These are phyloP conservation scores for Pleurotus tuber-regium DNA, from an alignment of 768 basidiomycete species.

Conservation along the genomic window DNA sequence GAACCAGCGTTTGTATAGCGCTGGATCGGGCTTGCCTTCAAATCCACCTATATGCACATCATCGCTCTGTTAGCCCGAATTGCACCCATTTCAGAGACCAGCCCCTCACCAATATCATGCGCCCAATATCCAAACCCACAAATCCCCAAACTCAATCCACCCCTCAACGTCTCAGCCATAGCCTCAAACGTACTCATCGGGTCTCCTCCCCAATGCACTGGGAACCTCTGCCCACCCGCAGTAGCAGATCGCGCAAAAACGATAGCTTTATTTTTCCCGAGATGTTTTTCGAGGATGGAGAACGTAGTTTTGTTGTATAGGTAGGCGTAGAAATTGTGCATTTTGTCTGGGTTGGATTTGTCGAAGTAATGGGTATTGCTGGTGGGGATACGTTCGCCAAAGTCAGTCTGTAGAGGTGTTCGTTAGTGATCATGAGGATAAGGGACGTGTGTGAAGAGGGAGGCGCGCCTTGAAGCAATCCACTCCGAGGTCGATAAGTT, in stretches of 20 bases:
- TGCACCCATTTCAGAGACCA: too few relatives aligned
- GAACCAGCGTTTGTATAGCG: slow-evolving; percentile 45
- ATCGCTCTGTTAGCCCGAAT: too few relatives aligned
- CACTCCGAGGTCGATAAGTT: slow-evolving; percentile 39
- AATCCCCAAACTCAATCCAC: slow-evolving; percentile 37
- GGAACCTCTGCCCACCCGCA: slow-evolving; percentile 42
- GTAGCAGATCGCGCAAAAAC: slow-evolving; percentile 47
- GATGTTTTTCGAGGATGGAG: slow-evolving; percentile 31
- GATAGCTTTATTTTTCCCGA: slow-evolving; percentile 38
- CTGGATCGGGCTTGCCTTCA: slow-evolving; percentile 35
- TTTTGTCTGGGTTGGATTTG: slow-evolving; percentile 22
- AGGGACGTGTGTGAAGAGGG: not conserved
- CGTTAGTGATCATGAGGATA: not conserved
- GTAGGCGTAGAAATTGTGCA: slow-evolving; percentile 29
- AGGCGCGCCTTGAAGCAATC: slow-evolving; percentile 34
- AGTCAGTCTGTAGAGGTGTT: slow-evolving; percentile 21
- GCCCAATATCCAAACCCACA: slow-evolving; percentile 46
- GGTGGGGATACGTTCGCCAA: slow-evolving; percentile 33
- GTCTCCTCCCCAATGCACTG: slow-evolving; percentile 43
- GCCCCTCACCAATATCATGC: slow-evolving; percentile 43
- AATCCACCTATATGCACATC: slow-evolving; percentile 18
- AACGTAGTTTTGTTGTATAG: slow-evolving; percentile 44
- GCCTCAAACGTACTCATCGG: slow-evolving; percentile 45
- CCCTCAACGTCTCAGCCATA: slow-evolving; percentile 48
- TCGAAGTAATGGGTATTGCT: slow-evolving; percentile 34